phyloP scores from a whole-genome alignment of 169 alveolate species.

The Plasmodium ovale region DNA sequence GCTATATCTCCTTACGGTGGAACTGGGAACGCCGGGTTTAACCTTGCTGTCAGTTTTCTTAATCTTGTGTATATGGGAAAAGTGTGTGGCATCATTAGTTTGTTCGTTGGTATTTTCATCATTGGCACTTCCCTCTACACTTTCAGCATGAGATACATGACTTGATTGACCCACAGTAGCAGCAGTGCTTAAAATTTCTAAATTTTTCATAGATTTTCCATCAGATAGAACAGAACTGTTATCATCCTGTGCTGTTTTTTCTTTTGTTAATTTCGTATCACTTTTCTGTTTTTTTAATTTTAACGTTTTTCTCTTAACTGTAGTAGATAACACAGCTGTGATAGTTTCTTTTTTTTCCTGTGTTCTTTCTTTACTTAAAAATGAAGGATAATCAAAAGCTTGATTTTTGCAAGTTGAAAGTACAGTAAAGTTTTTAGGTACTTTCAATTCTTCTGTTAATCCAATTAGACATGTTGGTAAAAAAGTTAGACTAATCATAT shows the following conservation, averaged over 20 bases:
- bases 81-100: constrained; percentile 81
- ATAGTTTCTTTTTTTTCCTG: constrained; percentile 88
- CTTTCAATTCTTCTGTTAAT: constrained; percentile 87
- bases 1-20: constrained; percentile 27
- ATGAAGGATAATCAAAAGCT: constrained; percentile 86
- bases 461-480: constrained; percentile 94
- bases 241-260: constrained; percentile 79
- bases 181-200: constrained; percentile 83
- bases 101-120: constrained; percentile 58
- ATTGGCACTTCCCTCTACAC: constrained; percentile 77
- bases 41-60: constrained; percentile 77
- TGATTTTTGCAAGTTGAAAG: constrained; percentile 87
- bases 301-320: constrained; percentile 84
- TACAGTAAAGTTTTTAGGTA: constrained; percentile 90
- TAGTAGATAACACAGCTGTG: constrained; percentile 89
- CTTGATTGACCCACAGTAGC: constrained; percentile 88
- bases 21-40: constrained; percentile 76
- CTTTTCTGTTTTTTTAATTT: constrained; percentile 63
- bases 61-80: constrained; percentile 57
- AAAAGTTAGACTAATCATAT: constrained; percentile 92
- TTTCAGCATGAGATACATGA: constrained; percentile 81
- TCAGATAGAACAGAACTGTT: constrained; percentile 81
- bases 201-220: constrained; percentile 79
- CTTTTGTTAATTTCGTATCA: constrained; percentile 69
- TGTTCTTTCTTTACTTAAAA: constrained; percentile 80